Conservation (phyloP, 2,329 filamentous ascomycete genomes). For the Trichoderma semiorbis region DNA sequence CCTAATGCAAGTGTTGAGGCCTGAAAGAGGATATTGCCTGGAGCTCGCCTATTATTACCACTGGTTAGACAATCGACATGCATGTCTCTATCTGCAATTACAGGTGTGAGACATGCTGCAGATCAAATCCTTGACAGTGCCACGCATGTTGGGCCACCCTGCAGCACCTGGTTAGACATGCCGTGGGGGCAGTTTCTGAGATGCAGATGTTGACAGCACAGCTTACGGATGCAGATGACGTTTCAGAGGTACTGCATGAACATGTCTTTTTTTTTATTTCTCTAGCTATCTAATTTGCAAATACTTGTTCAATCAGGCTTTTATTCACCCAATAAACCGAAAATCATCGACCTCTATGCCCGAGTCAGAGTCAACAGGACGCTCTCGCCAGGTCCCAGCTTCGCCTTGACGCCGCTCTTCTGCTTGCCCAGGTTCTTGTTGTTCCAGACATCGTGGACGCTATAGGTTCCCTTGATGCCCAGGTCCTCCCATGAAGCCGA, state of each 20-base stretch:
- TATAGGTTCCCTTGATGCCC: slow-evolving; percentile 16
- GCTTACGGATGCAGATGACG: slow-evolving; percentile 1
- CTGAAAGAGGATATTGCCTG: background rate
- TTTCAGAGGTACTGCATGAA: background rate
- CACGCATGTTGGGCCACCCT: slow-evolving; percentile 13
- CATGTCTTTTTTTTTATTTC: background rate
- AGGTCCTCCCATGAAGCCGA: slow-evolving; percentile 21
- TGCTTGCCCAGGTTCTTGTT: slow-evolving; percentile 18
- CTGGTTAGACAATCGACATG: background rate
- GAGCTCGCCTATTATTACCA: background rate
- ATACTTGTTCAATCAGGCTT: background rate
- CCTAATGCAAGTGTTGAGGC: slow-evolving; percentile 14
- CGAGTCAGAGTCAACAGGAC: slow-evolving; percentile 15
- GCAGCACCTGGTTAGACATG: background rate
- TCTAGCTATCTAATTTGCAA: background rate
- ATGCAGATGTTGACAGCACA: background rate
- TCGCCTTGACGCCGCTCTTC: background rate
- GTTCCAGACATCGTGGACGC: slow-evolving; percentile 20
- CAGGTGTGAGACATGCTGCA: background rate
- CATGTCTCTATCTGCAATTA: background rate
- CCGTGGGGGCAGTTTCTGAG: background rate
- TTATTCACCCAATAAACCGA: background rate
- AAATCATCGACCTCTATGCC: background rate
- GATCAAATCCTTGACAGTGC: background rate
- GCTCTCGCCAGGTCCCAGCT: slow-evolving; percentile 17